Evolutionary conservation across 169 alveolate species (phyloP), one percentile per base, ranked within the genome.

Genomic region (Sarcocystis neurona): DNA sequence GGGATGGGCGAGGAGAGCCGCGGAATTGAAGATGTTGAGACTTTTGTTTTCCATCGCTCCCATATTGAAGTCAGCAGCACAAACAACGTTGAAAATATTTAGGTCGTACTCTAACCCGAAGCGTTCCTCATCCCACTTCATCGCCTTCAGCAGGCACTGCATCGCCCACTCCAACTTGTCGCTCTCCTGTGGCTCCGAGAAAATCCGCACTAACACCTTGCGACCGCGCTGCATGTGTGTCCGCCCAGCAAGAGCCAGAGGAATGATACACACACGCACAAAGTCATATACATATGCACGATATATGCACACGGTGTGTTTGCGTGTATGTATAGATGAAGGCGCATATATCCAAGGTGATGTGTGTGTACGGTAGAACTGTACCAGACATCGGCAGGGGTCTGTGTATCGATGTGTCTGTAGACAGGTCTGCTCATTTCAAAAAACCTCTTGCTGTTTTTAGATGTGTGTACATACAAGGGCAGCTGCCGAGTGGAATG

Each of bases 11-110:
- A 96, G 91, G 70, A 97, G 95, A 39, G 95, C 94, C 58, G 95
- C 91, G 0, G 97, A 93, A 93, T 97, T 97, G 92, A 97, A 97
- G 32, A 97, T 94, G 90, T 97, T 97, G 85, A 97, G 92, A 43
- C 98, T 97, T 88, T 97, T 97, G 95, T 97, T 97, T 88, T 97
- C 99, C 98, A 97, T 97, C 39, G 98, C 99, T 2, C 99, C 99
- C 85, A 95, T 94, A 94, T 97, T 97, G 92, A 97, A 97, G 68
- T 97, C 98, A 48, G 96, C 91, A 18, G 96, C 98, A 34, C 97
- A 96, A 5, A 96, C 98, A 43, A 97, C 95, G 93, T 96, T 96
- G 92, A 96, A 96, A 80, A 94, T 93, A 82, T 96, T 96, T 70
- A 92, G 94, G 58, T 97, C 99, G 93, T 97, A 97, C 92, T 97